A percentile compares a stretch with the other conserved stretches of the same genome.
Conservation (phyloP, 2,329 filamentous ascomycete genomes). For the Trichoderma koningii region DNA sequence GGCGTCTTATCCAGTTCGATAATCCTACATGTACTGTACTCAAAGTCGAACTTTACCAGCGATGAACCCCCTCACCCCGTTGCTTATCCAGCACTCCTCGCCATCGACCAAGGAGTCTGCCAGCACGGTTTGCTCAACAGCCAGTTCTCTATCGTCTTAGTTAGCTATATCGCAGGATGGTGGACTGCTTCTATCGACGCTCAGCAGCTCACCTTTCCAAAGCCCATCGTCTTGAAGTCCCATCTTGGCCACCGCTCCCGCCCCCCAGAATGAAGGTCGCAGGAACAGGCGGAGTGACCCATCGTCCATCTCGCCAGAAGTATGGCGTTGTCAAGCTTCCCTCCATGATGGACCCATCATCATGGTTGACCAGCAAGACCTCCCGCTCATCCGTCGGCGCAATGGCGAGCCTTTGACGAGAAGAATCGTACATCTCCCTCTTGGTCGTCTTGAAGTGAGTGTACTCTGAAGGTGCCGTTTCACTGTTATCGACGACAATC, state of each 20-base stretch:
- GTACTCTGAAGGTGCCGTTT: conserved; percentile 58
- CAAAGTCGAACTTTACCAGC: conserved; percentile 46
- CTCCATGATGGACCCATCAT: conserved; percentile 72
- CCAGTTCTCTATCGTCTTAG: conserved; percentile 53
- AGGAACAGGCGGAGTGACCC: conserved; percentile 77
- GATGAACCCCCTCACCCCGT: conserved; percentile 79
- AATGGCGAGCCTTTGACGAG: conserved; percentile 64
- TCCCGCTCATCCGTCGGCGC: conserved; percentile 58
- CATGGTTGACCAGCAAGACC: conserved; percentile 70
- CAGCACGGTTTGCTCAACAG: conserved; percentile 64
- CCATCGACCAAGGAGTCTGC: conserved; percentile 64
- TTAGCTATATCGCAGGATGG: conserved; percentile 22
- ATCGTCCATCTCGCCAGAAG: conserved; percentile 70
- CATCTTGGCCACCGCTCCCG: conserved; percentile 75
- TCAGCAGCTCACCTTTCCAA: conserved; percentile 58
- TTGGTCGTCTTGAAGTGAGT: conserved; percentile 86
- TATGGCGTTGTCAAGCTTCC: conserved; percentile 82
- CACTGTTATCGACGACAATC: conserved; percentile 48
- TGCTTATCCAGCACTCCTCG: conserved; percentile 86
- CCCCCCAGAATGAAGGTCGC: conserved; percentile 38
- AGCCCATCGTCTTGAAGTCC: conserved; percentile 83
- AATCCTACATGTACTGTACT: not conserved
- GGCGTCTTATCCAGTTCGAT: not conserved
- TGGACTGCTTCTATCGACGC: not conserved
- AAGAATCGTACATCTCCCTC: conserved; percentile 69